A percentile compares a stretch with the other conserved stretches of the same genome.
Evolutionary conservation across 768 basidiomycete species (phyloP).

Genomic region (Phlegmacium glaucopus): DNA sequence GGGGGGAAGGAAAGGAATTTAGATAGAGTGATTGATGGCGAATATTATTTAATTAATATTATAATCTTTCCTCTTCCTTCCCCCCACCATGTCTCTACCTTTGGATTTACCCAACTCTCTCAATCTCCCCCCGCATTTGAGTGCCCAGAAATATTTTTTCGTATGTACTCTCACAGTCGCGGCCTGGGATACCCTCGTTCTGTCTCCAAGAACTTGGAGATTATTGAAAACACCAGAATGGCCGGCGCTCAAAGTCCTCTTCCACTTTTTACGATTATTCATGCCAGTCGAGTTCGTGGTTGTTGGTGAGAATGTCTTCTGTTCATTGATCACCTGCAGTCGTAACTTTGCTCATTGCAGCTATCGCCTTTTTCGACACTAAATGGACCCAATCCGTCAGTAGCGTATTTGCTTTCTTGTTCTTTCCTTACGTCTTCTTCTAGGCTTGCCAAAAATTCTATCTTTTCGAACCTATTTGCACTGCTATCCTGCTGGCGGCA

Average conservation of each 20-base stretch:
- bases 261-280: slow-evolving; percentile 69
- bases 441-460: slow-evolving; percentile 68
- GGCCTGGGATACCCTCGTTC: slow-evolving; percentile 86
- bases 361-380: slow-evolving; percentile 83
- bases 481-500: slow-evolving; percentile 74
- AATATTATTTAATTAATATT: slow-evolving; percentile 1
- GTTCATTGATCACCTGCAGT: background rate
- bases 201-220: slow-evolving; percentile 75
- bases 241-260: slow-evolving; percentile 76
- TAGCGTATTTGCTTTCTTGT: slow-evolving; percentile 6
- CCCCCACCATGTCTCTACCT: slow-evolving; percentile 22
- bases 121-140: slow-evolving; percentile 71
- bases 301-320: slow-evolving; percentile 46
- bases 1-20: slow-evolving; percentile 6
- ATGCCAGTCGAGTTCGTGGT: slow-evolving; percentile 79
- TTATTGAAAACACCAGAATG: slow-evolving; percentile 62
- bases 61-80: slow-evolving; percentile 1
- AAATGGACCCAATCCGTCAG: slow-evolving; percentile 54
- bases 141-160: slow-evolving; percentile 86
- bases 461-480: slow-evolving; percentile 85
- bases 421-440: background rate
- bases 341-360: slow-evolving; percentile 30
- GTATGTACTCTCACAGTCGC: slow-evolving; percentile 89
- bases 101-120: slow-evolving; percentile 59
- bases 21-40: slow-evolving; percentile 11